Conservation (phyloP, 31 red algal genomes). For the Asparagopsis taxiformis region DNA sequence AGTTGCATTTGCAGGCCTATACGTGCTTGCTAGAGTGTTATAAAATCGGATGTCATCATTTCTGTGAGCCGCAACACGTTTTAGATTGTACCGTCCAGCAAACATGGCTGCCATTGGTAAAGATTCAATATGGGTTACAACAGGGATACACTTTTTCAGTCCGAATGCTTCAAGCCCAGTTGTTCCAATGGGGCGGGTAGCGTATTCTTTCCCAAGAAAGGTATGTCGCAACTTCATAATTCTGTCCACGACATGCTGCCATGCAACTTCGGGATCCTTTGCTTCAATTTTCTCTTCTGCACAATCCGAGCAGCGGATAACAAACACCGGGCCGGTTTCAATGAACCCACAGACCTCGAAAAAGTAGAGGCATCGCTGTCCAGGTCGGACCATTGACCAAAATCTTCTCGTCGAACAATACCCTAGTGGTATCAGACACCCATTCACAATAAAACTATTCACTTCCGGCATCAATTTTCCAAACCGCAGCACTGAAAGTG, state of each 20-base stretch:
- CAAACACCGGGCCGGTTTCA: conserved; percentile 38
- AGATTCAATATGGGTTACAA: conserved; percentile 46
- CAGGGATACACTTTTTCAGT: conserved; percentile 30
- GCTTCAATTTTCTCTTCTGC: conserved; percentile 16
- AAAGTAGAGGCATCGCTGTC: conserved; percentile 37
- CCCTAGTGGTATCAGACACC: conserved; percentile 29
- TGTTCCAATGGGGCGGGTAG: conserved; percentile 15
- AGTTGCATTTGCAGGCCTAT: background rate
- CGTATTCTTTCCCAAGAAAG: conserved; percentile 4
- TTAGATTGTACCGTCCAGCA: conserved; percentile 32
- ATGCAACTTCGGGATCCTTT: conserved; percentile 28
- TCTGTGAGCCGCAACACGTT: conserved; percentile 39
- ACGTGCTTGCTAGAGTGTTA: conserved; percentile 36
- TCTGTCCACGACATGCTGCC: conserved; percentile 13
- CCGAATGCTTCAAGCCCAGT: conserved; percentile 51
- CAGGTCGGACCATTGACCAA: conserved; percentile 47
- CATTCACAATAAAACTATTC: conserved; percentile 28
- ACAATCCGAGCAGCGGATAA: conserved; percentile 42
- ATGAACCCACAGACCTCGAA: conserved; percentile 32
- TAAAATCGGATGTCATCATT: conserved; percentile 37
- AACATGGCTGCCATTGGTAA: conserved; percentile 45
- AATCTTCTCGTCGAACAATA: conserved; percentile 43
- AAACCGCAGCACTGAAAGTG: conserved; percentile 34
- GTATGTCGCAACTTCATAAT: conserved; percentile 11
- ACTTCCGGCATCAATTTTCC: conserved; percentile 38